These are phyloP conservation scores for Penicillium diatomitis DNA, from an alignment of 495 filamentous ascomycete genomes.

Conservation along the genomic window DNA sequence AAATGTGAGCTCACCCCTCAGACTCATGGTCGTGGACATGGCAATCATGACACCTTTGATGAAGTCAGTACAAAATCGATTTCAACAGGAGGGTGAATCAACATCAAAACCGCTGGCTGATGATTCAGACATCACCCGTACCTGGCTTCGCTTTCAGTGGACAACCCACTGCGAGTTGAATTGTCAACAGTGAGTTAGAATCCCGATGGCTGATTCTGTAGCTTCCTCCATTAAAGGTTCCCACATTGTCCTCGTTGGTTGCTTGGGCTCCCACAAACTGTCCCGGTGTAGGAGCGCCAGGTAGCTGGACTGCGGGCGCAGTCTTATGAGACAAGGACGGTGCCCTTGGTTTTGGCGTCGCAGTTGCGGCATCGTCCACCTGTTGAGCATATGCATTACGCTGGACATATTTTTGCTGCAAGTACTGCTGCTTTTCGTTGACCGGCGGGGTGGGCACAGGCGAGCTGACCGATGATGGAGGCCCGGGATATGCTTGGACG, in stretches of 20 bases:
- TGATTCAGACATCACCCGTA: constrained; percentile 15
- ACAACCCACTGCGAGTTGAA: constrained; percentile 85
- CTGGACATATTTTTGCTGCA: neutral
- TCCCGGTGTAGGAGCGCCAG: constrained; percentile 37
- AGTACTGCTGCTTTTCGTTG: neutral
- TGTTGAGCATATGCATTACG: constrained; percentile 2
- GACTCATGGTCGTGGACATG: constrained; percentile 80
- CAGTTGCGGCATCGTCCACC: neutral
- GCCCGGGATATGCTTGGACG: constrained; percentile 5
- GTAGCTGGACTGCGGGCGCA: neutral
- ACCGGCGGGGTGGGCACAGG: constrained; percentile 4
- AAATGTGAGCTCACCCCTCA: constrained; percentile 75
- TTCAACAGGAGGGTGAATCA: too few species aligned
- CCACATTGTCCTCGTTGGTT: constrained; percentile 66
- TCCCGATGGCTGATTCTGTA: constrained; percentile 92
- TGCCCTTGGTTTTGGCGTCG: too few species aligned
- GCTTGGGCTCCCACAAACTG: constrained; percentile 50
- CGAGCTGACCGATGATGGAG: constrained; percentile 12
- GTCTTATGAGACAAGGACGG: constrained; percentile 7
- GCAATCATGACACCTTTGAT: constrained; percentile 74
- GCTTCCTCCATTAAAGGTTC: constrained; percentile 91
- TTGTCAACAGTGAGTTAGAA: constrained; percentile 76
- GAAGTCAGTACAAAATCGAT: too few species aligned
- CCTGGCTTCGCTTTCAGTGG: constrained; percentile 76
- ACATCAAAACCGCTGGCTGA: too few species aligned